These are phyloP conservation scores for Cardamine resedifolia DNA, from an alignment of 345 rosid species.

Conservation along the genomic window DNA sequence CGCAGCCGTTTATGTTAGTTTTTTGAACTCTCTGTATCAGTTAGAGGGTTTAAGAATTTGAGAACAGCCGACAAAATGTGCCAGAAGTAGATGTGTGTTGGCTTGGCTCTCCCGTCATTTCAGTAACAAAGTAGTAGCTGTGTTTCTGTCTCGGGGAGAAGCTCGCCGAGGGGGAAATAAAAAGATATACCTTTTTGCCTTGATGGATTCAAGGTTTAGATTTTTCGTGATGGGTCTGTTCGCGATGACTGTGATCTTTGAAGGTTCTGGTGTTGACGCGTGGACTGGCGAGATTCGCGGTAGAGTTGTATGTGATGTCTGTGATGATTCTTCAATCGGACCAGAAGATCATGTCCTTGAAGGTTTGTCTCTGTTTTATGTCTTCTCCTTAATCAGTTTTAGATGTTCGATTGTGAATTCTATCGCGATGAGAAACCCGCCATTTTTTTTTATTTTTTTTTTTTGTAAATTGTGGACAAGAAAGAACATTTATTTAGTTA, in stretches of 20 bases:
- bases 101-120: conserved; percentile 6
- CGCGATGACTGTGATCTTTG: conserved; percentile 33
- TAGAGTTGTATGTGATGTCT: conserved; percentile 91
- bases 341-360: conserved; percentile 92
- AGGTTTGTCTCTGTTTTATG: conserved; percentile 42
- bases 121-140: not conserved
- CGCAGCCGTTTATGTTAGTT: not conserved
- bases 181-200: conserved; percentile 5
- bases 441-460: no score
- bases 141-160: conserved; percentile 12
- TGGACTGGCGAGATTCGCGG: conserved; percentile 97
- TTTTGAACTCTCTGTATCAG: not conserved
- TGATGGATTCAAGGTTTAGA: conserved; percentile 46
- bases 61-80: conserved; percentile 5
- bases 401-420: not conserved
- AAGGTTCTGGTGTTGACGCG: conserved; percentile 47
- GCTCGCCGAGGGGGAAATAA: not conserved
- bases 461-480: not conserved
- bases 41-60: not conserved
- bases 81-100: not conserved
- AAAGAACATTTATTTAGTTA: not conserved
- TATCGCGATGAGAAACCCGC: no score
- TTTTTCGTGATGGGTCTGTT: conserved; percentile 42
- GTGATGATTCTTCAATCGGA: conserved; percentile 86
- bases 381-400: not conserved